Percentiles rank a stretch among this genome's conserved stretches.
phyloP scores from a whole-genome alignment of 2,329 filamentous ascomycete species.

The Pseudogymnoascus sp. region DNA sequence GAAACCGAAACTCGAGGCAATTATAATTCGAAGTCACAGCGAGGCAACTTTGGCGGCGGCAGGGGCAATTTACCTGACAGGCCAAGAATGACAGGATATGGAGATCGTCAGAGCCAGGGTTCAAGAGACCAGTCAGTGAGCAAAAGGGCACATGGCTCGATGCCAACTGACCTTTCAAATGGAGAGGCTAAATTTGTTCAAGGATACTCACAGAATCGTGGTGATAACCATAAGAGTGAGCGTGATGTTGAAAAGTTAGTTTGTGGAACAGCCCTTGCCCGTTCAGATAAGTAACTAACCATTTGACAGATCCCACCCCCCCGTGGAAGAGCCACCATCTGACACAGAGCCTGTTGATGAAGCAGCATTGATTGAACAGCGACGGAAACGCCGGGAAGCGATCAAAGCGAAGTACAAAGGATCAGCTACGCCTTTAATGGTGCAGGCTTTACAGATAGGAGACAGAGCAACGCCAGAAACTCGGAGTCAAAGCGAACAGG shows the following conservation, averaged over 20 bases:
- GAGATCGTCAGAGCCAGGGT: constrained; percentile 39
- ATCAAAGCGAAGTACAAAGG: constrained; percentile 72
- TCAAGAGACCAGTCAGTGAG: constrained; percentile 52
- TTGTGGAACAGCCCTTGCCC: constrained; percentile 14
- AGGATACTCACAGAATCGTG: constrained; percentile 47
- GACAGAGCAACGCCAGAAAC: constrained; percentile 28
- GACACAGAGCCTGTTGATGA: constrained; percentile 62
- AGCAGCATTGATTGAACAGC: constrained; percentile 73
- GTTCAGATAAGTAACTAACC: not conserved
- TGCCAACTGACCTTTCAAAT: constrained; percentile 49
- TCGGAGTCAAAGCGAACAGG: constrained; percentile 18
- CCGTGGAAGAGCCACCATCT: constrained; percentile 34
- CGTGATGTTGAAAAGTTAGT: constrained; percentile 11
- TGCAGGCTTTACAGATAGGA: constrained; percentile 45
- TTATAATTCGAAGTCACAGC: constrained; percentile 17
- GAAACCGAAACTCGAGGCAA: constrained; percentile 20
- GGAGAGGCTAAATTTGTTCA: constrained; percentile 60
- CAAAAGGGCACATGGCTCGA: constrained; percentile 52
- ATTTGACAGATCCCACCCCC: constrained; percentile 23
- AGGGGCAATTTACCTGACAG: constrained; percentile 14
- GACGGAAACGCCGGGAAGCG: constrained; percentile 74
- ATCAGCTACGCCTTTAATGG: constrained; percentile 62
- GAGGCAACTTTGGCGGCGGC: not conserved
- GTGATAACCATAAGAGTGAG: constrained; percentile 26
- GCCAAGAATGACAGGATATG: constrained; percentile 25